phyloP scores from a whole-genome alignment of 441 rosid species.

The Eutrema salsugineum region DNA sequence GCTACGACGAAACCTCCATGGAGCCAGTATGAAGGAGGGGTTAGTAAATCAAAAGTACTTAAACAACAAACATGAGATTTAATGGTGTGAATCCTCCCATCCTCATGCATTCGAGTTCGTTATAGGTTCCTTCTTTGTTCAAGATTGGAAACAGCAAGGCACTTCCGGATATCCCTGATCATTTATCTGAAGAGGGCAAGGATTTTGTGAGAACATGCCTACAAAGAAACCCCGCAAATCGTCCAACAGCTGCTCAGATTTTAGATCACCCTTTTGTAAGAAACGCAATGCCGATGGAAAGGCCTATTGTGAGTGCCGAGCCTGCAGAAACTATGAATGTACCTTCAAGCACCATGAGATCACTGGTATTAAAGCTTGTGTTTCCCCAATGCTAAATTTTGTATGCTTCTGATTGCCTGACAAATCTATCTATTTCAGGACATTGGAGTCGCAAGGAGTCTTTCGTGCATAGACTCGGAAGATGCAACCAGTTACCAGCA shows the following conservation, averaged over 20 bases:
- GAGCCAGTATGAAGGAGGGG: constrained; percentile 80
- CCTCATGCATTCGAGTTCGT: constrained; percentile 11
- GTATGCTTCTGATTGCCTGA: constrained; percentile 7
- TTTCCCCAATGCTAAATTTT: not conserved
- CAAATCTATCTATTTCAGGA: constrained; percentile 33
- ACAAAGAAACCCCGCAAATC: constrained; percentile 76
- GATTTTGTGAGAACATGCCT: constrained; percentile 82
- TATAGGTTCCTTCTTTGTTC: constrained; percentile 82
- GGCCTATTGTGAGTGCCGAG: constrained; percentile 43
- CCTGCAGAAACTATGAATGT: constrained; percentile 38
- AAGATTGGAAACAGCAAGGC: constrained; percentile 99
- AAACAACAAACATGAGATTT: not conserved
- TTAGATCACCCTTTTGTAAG: constrained; percentile 89
- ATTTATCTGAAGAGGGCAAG: constrained; percentile 87
- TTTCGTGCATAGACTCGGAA: constrained; percentile 36
- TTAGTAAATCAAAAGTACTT: constrained; percentile 34
- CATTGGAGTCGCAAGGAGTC: constrained; percentile 40
- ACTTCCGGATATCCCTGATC: constrained; percentile 89
- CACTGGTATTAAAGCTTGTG: constrained; percentile 40
- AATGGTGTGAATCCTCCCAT: not conserved
- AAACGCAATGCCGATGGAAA: constrained; percentile 62
- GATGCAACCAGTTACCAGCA: constrained; percentile 34
- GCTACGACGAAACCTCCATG: constrained; percentile 70
- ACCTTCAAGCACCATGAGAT: constrained; percentile 47
- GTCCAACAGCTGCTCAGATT: constrained; percentile 78